Evolutionary conservation across 2,329 filamentous ascomycete genomes (phyloP).

Genomic region (Fusarium multiceps): DNA sequence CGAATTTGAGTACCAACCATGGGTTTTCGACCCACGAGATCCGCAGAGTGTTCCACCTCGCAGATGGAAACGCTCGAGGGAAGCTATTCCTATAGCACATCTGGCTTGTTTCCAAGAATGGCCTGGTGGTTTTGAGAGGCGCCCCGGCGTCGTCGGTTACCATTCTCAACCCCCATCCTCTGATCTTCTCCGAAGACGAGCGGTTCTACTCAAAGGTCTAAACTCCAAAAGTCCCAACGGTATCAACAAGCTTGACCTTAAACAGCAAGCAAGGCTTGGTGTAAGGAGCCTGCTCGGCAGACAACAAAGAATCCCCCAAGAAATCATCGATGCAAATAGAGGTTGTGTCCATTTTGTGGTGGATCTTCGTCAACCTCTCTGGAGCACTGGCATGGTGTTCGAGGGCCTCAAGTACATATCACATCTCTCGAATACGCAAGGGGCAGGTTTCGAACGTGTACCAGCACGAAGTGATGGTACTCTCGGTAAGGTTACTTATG

Average conservation of each 20-base stretch:
- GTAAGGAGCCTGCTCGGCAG: neutral
- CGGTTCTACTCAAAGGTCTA: neutral
- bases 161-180: neutral
- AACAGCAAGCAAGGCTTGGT: neutral
- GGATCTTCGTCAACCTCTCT: neutral
- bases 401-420: neutral
- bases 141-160: neutral
- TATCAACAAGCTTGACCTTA: neutral
- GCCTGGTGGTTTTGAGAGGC: neutral
- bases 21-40: constrained; percentile 10
- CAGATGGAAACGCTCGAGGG: neutral
- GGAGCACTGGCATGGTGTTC: neutral
- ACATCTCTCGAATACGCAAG: neutral
- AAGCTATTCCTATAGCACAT: neutral
- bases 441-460: neutral
- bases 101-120: neutral
- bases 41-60: constrained; percentile 12
- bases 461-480: no score
- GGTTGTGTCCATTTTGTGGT: neutral
- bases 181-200: neutral
- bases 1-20: constrained; percentile 4
- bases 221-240: neutral
- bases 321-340: neutral
- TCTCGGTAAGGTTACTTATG: neutral
- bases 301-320: neutral